Evolutionary conservation across 768 basidiomycete species (phyloP), one percentile per base, ranked within the genome.

Genomic region (Hirschioporus abietinus): DNA sequence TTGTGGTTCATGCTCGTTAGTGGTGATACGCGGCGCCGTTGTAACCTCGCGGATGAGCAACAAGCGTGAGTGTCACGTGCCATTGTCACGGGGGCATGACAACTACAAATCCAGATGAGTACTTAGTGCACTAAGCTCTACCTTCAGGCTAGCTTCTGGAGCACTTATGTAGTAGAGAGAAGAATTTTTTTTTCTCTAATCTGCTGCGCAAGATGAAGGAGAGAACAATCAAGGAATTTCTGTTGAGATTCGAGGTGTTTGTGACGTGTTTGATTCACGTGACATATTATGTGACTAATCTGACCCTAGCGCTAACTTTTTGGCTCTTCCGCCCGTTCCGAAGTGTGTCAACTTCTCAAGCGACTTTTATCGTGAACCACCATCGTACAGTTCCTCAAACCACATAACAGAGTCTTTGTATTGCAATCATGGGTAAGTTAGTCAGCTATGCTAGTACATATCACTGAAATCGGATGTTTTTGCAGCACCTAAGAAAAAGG

Each of bases 401-500:
- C 12, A 52, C 42, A 52, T 6, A 12, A 20, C 20, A 52, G 42
- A 20, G 20, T 52, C 42, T 20, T 5, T 10, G 1, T 15, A 52
- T 10, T 52, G 42, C 60, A 61, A 61, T 61, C 60, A 78, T 78
- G 77, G 72, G 77, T 78, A 52, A 35, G 71, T 70, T 9, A n/a
- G 2, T 18, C 18, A 30, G 58, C 24, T 60, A 24, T 60, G 10
- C 9, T 18, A 1, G 1, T 61, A 6, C 12, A 18, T 61, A 23
- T 61, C 30, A 24, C 30, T 61, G 60, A 61, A 25, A 34, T 34
- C 60, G 30, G n/a, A 57, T 62, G 52, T 25, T 36, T 64, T 25
- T 59, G 27, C 65, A 71, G 93, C 94, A 70, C 95, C 96, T 35
- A 93, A 93, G 81, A 90, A 89, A 76, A 92, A 93, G 84, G 86